These are phyloP conservation scores for Camellia lanceoleosa DNA, from an alignment of 148 eudicot species.

Conservation along the genomic window DNA sequence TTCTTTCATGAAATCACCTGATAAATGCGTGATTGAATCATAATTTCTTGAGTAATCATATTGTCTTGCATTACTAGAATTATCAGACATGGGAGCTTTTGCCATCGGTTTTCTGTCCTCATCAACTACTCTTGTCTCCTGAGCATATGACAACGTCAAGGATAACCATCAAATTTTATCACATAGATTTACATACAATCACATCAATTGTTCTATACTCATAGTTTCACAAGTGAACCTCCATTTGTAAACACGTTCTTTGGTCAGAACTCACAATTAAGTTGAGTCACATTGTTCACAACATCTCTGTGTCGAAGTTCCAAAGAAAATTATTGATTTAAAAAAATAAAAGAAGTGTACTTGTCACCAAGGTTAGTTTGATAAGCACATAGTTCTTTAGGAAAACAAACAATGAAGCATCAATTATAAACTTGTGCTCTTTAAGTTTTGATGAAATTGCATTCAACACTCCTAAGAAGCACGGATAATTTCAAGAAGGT, in stretches of 20 bases:
- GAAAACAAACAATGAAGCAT: not conserved
- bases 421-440: not conserved
- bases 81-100: conserved; percentile 19
- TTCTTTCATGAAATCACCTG: conserved; percentile 44
- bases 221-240: not conserved
- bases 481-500: too few relatives aligned
- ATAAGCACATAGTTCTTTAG: not conserved
- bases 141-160: conserved; percentile 13
- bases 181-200: not conserved
- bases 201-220: too few relatives aligned
- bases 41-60: conserved; percentile 37
- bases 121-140: conserved; percentile 29
- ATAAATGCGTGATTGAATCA: conserved; percentile 44
- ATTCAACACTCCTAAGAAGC: not conserved
- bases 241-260: not conserved
- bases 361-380: not conserved
- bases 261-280: not conserved
- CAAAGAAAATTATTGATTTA: too few relatives aligned
- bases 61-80: conserved; percentile 22
- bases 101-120: conserved; percentile 27
- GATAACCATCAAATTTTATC: conserved; percentile 10
- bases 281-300: not conserved
- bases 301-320: not conserved
- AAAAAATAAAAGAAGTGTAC: not conserved
- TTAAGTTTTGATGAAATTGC: not conserved